Conservation (phyloP, 1,284 basidiomycete genomes). For the Apiotrichum veenhuisii region DNA sequence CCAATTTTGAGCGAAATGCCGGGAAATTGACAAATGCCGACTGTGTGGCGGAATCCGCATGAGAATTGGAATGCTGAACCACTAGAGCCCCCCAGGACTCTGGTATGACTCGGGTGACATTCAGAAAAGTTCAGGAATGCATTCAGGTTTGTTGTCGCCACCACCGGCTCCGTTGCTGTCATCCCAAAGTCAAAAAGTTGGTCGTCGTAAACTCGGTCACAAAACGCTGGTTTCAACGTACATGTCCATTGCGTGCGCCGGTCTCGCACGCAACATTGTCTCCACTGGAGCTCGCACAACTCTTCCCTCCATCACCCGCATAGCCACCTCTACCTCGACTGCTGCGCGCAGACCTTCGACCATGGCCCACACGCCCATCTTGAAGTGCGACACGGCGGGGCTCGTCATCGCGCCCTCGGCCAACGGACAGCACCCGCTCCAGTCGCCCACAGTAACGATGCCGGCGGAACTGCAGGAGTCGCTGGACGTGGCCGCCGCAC, state of each 20-base stretch:
- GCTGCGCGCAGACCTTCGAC: too few relatives aligned
- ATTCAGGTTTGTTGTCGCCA: too few relatives aligned
- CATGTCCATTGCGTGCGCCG: neutral
- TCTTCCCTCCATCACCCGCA: neutral
- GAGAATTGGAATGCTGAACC: too few relatives aligned
- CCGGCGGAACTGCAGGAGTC: conserved; percentile 22
- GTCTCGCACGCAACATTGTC: neutral
- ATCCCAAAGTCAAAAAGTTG: neutral
- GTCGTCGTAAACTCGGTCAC: neutral
- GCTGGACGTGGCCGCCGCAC: conserved; percentile 34
- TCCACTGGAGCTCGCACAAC: neutral
- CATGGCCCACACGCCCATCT: conserved; percentile 20
- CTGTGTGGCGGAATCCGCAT: too few relatives aligned
- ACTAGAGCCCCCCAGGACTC: too few relatives aligned
- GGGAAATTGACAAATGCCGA: too few relatives aligned
- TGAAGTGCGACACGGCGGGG: conserved; percentile 34
- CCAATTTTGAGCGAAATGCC: too few relatives aligned
- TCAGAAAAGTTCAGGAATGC: too few relatives aligned
- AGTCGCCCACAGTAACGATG: conserved; percentile 32
- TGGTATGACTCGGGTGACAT: too few relatives aligned
- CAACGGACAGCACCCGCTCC: conserved; percentile 30
- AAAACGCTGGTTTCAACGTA: neutral
- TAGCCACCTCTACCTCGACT: neutral
- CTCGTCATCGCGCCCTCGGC: conserved; percentile 22
- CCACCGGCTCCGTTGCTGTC: too few relatives aligned